Evolutionary conservation across 2,329 filamentous ascomycete species (phyloP).

Genomic region (Didymellaceae sp.): DNA sequence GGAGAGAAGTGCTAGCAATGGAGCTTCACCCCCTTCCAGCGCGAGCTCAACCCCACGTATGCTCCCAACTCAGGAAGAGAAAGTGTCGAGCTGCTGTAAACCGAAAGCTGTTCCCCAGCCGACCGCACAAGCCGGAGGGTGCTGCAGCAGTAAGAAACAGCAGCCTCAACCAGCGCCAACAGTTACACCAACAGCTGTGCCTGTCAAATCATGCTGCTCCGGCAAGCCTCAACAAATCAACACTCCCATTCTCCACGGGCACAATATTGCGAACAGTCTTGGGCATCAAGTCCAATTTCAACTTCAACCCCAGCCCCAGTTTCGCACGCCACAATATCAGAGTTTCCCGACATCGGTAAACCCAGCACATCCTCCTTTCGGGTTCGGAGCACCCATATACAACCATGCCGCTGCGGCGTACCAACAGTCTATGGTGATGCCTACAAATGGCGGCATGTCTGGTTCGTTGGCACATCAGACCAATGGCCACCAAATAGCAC

Average conservation of each 20-base stretch:
- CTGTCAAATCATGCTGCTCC: conserved; percentile 44
- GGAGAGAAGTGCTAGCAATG: conserved; percentile 42
- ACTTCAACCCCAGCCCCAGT: conserved; percentile 30
- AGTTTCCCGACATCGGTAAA: conserved; percentile 25
- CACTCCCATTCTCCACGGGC: conserved; percentile 10
- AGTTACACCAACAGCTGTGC: conserved; percentile 6
- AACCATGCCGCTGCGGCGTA: conserved; percentile 42
- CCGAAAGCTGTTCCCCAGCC: conserved; percentile 31
- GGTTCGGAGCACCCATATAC: conserved; percentile 44
- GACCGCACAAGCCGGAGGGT: conserved; percentile 30
- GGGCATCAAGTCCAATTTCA: too few relatives aligned
- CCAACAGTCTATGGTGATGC: conserved; percentile 44
- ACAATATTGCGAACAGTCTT: too few relatives aligned
- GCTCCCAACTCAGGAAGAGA: conserved; percentile 34
- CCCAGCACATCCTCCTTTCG: conserved; percentile 30
- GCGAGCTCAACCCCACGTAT: conserved; percentile 48
- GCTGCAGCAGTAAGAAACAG: conserved; percentile 39
- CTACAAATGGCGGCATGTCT: conserved; percentile 27
- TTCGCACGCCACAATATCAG: conserved; percentile 28
- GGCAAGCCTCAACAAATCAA: conserved; percentile 24
- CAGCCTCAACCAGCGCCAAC: conserved; percentile 20
- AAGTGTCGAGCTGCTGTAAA: conserved; percentile 42
- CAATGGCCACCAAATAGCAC: conserved; percentile 38
- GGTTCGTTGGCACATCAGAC: conserved; percentile 29
- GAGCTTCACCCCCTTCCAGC: conserved; percentile 43